Base-by-base conservation (phyloP, 768 basidiomycete species). In the Rhodotorula taiwanensis region DNA sequence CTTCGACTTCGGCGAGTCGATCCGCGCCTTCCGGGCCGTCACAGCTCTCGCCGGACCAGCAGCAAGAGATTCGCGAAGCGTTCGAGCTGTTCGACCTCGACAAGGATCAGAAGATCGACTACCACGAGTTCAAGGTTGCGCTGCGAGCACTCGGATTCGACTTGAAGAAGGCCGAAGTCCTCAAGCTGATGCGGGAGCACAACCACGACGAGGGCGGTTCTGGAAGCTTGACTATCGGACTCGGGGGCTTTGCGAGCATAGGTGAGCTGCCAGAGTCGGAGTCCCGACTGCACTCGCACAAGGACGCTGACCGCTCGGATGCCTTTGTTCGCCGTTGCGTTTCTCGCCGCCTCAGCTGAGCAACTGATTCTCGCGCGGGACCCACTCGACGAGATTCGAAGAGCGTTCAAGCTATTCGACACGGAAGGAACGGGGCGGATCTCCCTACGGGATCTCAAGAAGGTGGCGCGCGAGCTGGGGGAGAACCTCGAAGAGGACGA, bases 51-150 rank as follows among this genome's bases (percentile, higher is more conserved):
- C 73, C 75, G 18, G 78, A 79, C 62, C 79, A 80, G 70, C 88
- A 88, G 72, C 88, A 91, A 72, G 95, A 99, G 77, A 93, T 98
- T 58, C 92, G 92, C 76, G 95, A 99, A 73, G 95, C 95, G 0
- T 99, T 99, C 73, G 94, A 98, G 76, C 85, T 99, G 58, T 99
- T 99, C 75, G 95, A 99, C 78, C 89, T 92, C 49, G 95, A 99
- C 81, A 95, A 97, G 80, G 95, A 99, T 74, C 89, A 89, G 39
- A 84, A 82, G 55, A 55, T 98, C 60, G 95, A 97, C 78, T 98
- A 98, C 77, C 95, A 99, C 78, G 95, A 99, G 75, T 82, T 98
- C 72, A 99, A 98, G 77, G 95, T 99, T 72, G 92, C 94, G 55
- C 93, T 99, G 89, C 83, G 95, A 49, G 95, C 95, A 2, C 78